These are phyloP conservation scores for Pseudonitzschia delicatissima DNA, from an alignment of 108 stramenopile genomes.

Conservation along the genomic window DNA sequence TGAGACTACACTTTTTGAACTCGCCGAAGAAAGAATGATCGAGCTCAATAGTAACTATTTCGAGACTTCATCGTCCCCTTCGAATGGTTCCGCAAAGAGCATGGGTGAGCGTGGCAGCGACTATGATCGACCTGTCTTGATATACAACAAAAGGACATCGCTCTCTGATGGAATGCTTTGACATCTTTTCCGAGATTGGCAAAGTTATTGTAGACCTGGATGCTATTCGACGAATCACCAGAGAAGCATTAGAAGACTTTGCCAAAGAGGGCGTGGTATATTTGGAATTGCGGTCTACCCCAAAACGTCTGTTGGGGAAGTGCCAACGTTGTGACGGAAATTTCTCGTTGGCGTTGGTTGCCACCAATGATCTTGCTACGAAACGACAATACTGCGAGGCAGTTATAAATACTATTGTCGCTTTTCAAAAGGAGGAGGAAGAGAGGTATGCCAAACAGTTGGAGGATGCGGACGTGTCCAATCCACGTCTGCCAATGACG, in stretches of 20 bases:
- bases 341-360: not conserved
- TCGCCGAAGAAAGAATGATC: conserved; percentile 52
- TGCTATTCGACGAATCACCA: conserved; percentile 56
- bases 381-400: conserved; percentile 63
- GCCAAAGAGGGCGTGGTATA: conserved; percentile 67
- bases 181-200: conserved; percentile 78
- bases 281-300: conserved; percentile 84
- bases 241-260: conserved; percentile 77
- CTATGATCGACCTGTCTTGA: not conserved
- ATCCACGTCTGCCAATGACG: conserved; percentile 40
- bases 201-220: conserved; percentile 51
- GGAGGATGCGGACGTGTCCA: not conserved
- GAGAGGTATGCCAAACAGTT: conserved; percentile 26
- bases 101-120: not conserved
- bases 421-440: conserved; percentile 45
- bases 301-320: conserved; percentile 45
- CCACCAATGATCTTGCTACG: conserved; percentile 9
- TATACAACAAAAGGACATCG: conserved; percentile 32
- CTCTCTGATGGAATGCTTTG: conserved; percentile 75
- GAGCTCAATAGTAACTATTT: conserved; percentile 35
- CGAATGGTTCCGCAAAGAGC: not conserved
- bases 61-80: not conserved
- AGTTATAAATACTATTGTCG: conserved; percentile 46
- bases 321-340: not conserved
- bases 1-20: conserved; percentile 63